phyloP scores from a whole-genome alignment of 2,329 filamentous ascomycete genomes.

The Xylariaceae sp. region DNA sequence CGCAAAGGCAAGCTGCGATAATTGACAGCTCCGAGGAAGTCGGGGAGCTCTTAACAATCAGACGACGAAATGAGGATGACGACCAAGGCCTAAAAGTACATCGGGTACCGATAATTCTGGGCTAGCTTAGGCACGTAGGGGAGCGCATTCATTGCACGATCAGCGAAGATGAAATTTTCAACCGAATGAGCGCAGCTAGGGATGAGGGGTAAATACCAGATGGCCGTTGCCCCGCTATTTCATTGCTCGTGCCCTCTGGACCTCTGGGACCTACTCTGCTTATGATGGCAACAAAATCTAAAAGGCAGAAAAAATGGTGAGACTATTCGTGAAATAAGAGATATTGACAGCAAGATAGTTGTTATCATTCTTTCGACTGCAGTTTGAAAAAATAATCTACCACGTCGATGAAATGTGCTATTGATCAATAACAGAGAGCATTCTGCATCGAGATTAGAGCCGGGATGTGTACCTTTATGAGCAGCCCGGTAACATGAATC shows the following conservation, averaged over 20 bases:
- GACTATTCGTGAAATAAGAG: too few relatives aligned
- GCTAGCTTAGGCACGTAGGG: background rate
- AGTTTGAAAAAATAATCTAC: too few relatives aligned
- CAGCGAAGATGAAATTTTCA: background rate
- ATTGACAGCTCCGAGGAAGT: background rate
- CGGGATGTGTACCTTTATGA: too few relatives aligned
- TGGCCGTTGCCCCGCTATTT: background rate
- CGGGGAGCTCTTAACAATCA: background rate
- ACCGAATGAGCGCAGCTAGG: background rate
- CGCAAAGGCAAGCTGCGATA: background rate
- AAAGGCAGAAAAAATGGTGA: too few relatives aligned
- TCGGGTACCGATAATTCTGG: background rate
- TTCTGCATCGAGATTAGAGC: too few relatives aligned
- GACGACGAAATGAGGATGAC: background rate
- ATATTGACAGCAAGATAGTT: too few relatives aligned
- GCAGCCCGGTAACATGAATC: too few relatives aligned
- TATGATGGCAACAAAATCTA: too few relatives aligned
- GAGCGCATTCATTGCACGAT: background rate
- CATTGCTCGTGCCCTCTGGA: background rate
- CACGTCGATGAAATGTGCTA: too few relatives aligned
- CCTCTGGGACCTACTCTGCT: too few relatives aligned
- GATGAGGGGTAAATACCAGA: background rate
- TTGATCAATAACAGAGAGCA: too few relatives aligned
- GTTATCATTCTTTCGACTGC: too few relatives aligned
- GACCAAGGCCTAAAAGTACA: background rate